Base-by-base conservation (phyloP, 2,329 filamentous ascomycete species). In the Pseudopithomyces chartarum region DNA sequence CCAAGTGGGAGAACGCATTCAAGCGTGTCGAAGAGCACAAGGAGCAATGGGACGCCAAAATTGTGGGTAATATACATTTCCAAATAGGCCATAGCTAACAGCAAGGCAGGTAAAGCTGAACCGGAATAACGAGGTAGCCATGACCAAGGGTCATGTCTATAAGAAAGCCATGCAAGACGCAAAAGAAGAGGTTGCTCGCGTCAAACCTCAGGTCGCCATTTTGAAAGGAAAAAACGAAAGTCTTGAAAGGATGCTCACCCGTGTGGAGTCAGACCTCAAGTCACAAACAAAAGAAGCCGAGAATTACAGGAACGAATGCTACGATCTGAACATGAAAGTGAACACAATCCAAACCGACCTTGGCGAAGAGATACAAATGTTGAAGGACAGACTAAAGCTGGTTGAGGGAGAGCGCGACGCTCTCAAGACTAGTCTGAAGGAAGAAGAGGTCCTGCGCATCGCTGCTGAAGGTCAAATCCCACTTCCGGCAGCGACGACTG, bases 381-480 rank as follows among this genome's bases (percentile, higher is more conserved):
- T 88, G 17, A 80, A 84, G 46, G 86, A 89, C 61, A 83, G 82
- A 45, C 80, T 90, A 63, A 86, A 84, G 70, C 76, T 88, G 32
- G 81, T 90, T 15, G 89, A 92, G 69, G 85, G 90, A 68, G 90
- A 93, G 74, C 87, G 89, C 7, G 89, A 92, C 71, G 86, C 88
- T 2, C 84, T 90, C 68, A 90, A 89, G 77, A 87, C 85, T 2
- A 86, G 87, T 49, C 84, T 90, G 32, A 84, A 89, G 76, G 89
- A 90, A 65, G 89, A 92, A 67, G 89, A 91, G 70, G 84, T 91
- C 22, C 84, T 87, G 19, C 84, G 87, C 48, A 88, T 92, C 52
- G 89, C 90, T 2, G 87, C 88, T 20, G 88, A 92, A 70, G 89
- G 88, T 17, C 84, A 82, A 43, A 84, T 92, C 52, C 87, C 89